These are phyloP conservation scores for Pythium insidiosum DNA, from an alignment of 352 stramenopile genomes.

Conservation along the genomic window DNA sequence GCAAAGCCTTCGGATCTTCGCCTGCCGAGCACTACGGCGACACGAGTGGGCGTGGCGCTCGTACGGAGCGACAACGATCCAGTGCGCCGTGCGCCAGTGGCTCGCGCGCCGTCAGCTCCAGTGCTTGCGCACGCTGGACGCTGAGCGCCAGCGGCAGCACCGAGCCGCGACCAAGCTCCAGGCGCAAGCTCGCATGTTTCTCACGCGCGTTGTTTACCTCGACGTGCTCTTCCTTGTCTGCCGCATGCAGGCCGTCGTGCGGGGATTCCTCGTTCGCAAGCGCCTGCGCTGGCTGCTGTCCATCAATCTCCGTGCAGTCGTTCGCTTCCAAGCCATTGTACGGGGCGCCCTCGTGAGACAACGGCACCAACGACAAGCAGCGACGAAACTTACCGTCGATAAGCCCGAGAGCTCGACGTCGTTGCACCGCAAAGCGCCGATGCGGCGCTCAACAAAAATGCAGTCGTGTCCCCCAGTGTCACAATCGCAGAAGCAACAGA, in stretches of 20 bases:
- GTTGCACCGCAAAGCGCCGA: too few relatives aligned
- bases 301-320: constrained; percentile 34
- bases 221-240: constrained; percentile 74
- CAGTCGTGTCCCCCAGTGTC: too few relatives aligned
- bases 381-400: too few relatives aligned
- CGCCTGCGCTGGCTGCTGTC: constrained; percentile 38
- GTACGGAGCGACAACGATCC: constrained; percentile 33
- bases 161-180: constrained; percentile 46
- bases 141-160: constrained; percentile 10
- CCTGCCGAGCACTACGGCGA: constrained; percentile 16
- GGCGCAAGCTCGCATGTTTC: constrained; percentile 31
- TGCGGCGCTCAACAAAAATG: too few relatives aligned
- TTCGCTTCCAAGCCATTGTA: constrained; percentile 35
- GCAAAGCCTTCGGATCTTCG: constrained; percentile 20
- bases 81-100: constrained; percentile 27
- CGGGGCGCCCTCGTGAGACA: too few relatives aligned
- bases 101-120: constrained; percentile 13
- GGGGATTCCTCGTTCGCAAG: constrained; percentile 51
- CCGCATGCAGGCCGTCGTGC: constrained; percentile 67
- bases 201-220: constrained; percentile 73
- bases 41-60: constrained; percentile 19
- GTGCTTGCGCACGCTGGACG: constrained; percentile 3
- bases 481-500: too few relatives aligned
- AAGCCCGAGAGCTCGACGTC: too few relatives aligned
- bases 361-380: too few relatives aligned